Evolutionary conservation across 2,329 filamentous ascomycete species (phyloP).

Genomic region (Hirsutella minnesotensis): DNA sequence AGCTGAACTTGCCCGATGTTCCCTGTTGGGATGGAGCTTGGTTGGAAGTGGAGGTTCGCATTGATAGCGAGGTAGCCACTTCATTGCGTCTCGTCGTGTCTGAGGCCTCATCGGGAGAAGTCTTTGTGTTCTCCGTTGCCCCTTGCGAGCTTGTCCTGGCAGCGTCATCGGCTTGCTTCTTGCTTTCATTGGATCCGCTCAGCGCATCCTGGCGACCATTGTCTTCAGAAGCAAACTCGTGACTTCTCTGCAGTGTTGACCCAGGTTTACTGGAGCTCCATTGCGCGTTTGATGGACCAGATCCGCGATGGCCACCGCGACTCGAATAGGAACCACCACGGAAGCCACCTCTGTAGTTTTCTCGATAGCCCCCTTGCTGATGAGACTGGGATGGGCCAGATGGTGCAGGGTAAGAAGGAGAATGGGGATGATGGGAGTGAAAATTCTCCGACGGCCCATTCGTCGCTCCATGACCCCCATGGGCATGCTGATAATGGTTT

Average conservation of each 20-base stretch:
- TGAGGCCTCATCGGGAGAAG: not conserved
- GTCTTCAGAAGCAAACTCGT: conserved; percentile 7
- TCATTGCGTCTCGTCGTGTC: conserved; percentile 3
- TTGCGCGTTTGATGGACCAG: conserved; percentile 54
- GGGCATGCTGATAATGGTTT: conserved; percentile 44
- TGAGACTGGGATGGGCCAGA: conserved; percentile 45
- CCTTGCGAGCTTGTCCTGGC: conserved; percentile 6
- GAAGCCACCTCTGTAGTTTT: conserved; percentile 42
- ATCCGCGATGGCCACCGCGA: conserved; percentile 43
- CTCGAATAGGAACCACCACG: conserved; percentile 46
- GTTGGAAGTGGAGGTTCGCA: conserved; percentile 18
- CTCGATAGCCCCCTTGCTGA: conserved; percentile 32
- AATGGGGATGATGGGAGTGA: conserved; percentile 33
- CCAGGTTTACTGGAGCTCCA: conserved; percentile 44
- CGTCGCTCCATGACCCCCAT: conserved; percentile 35
- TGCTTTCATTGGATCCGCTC: conserved; percentile 5
- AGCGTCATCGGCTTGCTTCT: conserved; percentile 7
- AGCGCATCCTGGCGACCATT: conserved; percentile 9
- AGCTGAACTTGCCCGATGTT: conserved; percentile 67
- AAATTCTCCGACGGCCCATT: conserved; percentile 43
- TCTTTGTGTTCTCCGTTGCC: not conserved
- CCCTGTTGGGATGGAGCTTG: conserved; percentile 35
- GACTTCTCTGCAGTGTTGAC: conserved; percentile 8
- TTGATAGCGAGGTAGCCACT: not conserved
- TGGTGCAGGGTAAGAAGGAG: conserved; percentile 43